A percentile compares a stretch with the other conserved stretches of the same genome.
phyloP scores from a whole-genome alignment of 1,139 yeast species.

The Sugiyamaella grinbergsii region DNA sequence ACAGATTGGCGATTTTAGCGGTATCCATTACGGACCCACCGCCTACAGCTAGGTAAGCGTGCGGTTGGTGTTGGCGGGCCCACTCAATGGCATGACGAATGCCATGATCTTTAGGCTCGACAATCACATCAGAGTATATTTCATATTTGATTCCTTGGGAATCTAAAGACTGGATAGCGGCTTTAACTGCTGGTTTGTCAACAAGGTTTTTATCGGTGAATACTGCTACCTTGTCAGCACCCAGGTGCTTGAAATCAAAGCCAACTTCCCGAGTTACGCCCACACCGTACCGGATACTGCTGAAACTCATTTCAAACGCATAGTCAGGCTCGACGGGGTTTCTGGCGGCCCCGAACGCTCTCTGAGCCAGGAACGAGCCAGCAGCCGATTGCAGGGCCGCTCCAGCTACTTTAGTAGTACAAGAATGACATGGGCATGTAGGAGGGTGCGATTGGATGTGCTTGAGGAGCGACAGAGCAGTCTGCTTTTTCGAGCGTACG shows the following conservation, averaged over 20 bases:
- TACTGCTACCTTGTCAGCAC: slow-evolving; percentile 41
- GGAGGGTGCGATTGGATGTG: slow-evolving; percentile 41
- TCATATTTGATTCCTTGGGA: slow-evolving; percentile 44
- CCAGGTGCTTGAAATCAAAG: slow-evolving; percentile 44
- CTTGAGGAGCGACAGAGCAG: slow-evolving; percentile 32
- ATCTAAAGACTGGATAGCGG: slow-evolving; percentile 43
- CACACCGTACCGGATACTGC: slow-evolving; percentile 46
- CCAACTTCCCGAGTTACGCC: slow-evolving; percentile 48
- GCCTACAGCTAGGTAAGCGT: slow-evolving; percentile 48
- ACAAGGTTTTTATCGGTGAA: slow-evolving; percentile 41
- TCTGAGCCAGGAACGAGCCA: slow-evolving; percentile 24
- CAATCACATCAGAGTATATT: slow-evolving; percentile 43
- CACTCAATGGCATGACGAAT: slow-evolving; percentile 45
- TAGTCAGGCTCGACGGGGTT: slow-evolving; percentile 39
- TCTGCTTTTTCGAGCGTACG: slow-evolving; percentile 22
- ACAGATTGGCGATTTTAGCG: slow-evolving; percentile 46
- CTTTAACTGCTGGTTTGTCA: slow-evolving; percentile 39
- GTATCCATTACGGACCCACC: slow-evolving; percentile 49
- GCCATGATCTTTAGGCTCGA: slow-evolving; percentile 47
- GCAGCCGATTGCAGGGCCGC: slow-evolving; percentile 23
- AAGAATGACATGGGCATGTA: slow-evolving; percentile 43
- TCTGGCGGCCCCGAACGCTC: slow-evolving; percentile 25
- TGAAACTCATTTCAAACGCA: slow-evolving; percentile 48
- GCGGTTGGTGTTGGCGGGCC: slow-evolving; percentile 43
- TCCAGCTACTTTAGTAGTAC: slow-evolving; percentile 31